Evolutionary conservation across 257 asterid species (phyloP).

Genomic region (Lycium barbarum): DNA sequence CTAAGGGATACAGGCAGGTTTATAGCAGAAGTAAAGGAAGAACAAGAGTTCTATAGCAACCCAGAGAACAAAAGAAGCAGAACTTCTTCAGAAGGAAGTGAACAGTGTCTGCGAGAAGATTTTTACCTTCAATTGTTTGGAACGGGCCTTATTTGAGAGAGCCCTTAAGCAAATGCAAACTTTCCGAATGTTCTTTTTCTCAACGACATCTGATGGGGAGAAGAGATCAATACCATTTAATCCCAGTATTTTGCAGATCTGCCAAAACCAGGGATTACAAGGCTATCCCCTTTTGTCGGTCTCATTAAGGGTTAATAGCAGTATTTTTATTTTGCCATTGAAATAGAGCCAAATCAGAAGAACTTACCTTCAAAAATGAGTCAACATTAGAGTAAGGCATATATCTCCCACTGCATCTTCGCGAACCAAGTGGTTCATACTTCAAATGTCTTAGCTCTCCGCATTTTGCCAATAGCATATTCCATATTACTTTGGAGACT

Average conservation of each 20-base stretch:
- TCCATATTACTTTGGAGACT: conserved; percentile 75
- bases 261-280: conserved; percentile 26
- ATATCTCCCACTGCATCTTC: conserved; percentile 80
- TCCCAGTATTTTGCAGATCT: conserved; percentile 88
- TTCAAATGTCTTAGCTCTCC: conserved; percentile 72
- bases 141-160: conserved; percentile 82
- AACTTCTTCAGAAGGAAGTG: not conserved
- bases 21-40: conserved; percentile 25
- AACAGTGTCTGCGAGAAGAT: not conserved
- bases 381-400: conserved; percentile 93
- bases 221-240: conserved; percentile 91
- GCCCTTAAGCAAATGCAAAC: conserved; percentile 92
- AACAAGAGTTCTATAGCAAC: not conserved
- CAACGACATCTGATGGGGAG: conserved; percentile 96
- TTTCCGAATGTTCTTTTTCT: conserved; percentile 73
- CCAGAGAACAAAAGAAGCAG: conserved; percentile 20
- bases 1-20: conserved; percentile 39
- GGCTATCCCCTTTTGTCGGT: not conserved
- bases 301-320: not conserved
- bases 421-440: conserved; percentile 64
- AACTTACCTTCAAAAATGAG: conserved; percentile 78
- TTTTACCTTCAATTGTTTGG: conserved; percentile 76
- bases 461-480: conserved; percentile 65
- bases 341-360: conserved; percentile 17
- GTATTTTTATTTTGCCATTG: not conserved